A percentile compares a stretch with the other conserved stretches of the same genome.
Conservation (phyloP, 129 eudicot species). For the Scalesia atractyloides region DNA sequence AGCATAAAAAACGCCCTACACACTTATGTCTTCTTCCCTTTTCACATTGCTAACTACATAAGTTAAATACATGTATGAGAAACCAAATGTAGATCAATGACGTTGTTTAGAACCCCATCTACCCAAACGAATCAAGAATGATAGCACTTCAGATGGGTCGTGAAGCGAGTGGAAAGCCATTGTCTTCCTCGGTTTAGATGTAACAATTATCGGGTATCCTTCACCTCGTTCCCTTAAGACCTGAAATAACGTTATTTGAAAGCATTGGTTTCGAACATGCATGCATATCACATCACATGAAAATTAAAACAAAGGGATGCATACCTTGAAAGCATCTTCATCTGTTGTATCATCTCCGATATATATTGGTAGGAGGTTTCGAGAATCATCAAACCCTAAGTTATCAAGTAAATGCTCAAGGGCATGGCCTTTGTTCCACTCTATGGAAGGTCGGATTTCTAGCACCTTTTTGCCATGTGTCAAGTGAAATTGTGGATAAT, state of each 20-base stretch:
- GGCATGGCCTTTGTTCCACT: conserved; percentile 93
- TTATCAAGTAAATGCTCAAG: conserved; percentile 57
- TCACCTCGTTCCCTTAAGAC: conserved; percentile 49
- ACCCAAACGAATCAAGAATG: conserved; percentile 57
- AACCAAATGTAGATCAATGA: too few relatives aligned
- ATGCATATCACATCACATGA: neutral
- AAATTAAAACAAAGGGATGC: neutral
- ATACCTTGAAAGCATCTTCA: conserved; percentile 88
- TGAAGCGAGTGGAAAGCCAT: conserved; percentile 61
- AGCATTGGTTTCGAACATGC: too few relatives aligned
- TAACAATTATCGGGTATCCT: conserved; percentile 65
- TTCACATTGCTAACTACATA: too few relatives aligned
- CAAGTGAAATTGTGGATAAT: conserved; percentile 44
- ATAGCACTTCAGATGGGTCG: conserved; percentile 65
- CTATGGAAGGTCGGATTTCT: conserved; percentile 74
- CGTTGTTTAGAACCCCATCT: conserved; percentile 43
- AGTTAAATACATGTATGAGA: too few relatives aligned
- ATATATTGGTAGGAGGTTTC: conserved; percentile 55
- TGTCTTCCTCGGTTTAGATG: conserved; percentile 60
- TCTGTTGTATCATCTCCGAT: conserved; percentile 75
- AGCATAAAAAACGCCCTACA: too few relatives aligned
- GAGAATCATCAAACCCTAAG: conserved; percentile 47
- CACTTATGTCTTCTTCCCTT: too few relatives aligned
- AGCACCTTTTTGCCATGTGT: conserved; percentile 72
- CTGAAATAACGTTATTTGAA: conserved; percentile 27